A percentile compares a stretch with the other conserved stretches of the same genome.
Conservation (phyloP, 192 early-diverging fungal genomes). For the Umbelopsis vinacea region DNA sequence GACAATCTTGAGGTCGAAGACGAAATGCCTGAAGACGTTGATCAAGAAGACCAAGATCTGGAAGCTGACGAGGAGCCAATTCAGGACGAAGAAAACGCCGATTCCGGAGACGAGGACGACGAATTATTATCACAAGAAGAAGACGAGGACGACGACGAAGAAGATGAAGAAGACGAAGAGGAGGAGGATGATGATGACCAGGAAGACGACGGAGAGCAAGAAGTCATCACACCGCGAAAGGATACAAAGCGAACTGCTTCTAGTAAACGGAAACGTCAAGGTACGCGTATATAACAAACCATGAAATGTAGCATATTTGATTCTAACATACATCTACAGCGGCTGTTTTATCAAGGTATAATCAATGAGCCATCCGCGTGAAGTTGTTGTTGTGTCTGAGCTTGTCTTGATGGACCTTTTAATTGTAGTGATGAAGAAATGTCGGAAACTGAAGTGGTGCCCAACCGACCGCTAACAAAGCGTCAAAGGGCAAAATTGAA, state of each 20-base stretch:
- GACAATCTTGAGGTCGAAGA: slow-evolving; percentile 23
- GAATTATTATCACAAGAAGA: slow-evolving; percentile 27
- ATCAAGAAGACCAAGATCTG: slow-evolving; percentile 31
- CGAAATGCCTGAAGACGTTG: slow-evolving; percentile 17
- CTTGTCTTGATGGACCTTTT: too few species aligned
- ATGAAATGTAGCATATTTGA: neutral
- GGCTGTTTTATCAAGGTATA: slow-evolving; percentile 12
- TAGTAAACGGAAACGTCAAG: slow-evolving; percentile 25
- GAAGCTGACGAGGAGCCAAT: slow-evolving; percentile 27
- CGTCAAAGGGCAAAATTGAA: slow-evolving; percentile 73
- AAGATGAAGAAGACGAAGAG: slow-evolving; percentile 25
- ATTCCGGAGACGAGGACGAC: slow-evolving; percentile 8
- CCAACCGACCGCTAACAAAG: slow-evolving; percentile 61
- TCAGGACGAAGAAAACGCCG: slow-evolving; percentile 20
- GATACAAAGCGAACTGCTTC: slow-evolving; percentile 11
- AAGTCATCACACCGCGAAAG: neutral
- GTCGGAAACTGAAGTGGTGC: slow-evolving; percentile 32
- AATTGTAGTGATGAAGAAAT: slow-evolving; percentile 19
- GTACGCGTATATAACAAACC: neutral
- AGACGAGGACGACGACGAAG: slow-evolving; percentile 21
- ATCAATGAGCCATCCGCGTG: neutral
- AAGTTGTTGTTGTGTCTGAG: too few species aligned
- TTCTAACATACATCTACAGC: neutral
- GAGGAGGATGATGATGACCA: slow-evolving; percentile 23
- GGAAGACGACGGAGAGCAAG: slow-evolving; percentile 25